Conservation (phyloP, 1,139 yeast genomes). For the Saccharomycopsis hybrid region DNA sequence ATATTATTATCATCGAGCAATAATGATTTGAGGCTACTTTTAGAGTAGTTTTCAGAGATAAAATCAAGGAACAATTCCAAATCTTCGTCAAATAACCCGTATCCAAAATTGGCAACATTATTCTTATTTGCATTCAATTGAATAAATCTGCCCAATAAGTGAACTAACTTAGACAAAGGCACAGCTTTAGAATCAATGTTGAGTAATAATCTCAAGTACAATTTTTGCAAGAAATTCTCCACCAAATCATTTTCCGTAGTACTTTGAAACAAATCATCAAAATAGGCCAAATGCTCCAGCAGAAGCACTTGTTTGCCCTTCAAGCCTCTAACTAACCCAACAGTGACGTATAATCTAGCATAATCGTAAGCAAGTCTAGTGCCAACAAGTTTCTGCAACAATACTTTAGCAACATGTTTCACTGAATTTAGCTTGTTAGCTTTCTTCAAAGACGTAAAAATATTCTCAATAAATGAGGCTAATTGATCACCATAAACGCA, state of each 20-base stretch:
- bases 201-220: constrained; percentile 41
- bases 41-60: constrained; percentile 23
- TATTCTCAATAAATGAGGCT: constrained; percentile 39
- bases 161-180: constrained; percentile 28
- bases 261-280: constrained; percentile 35
- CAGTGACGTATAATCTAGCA: constrained; percentile 54
- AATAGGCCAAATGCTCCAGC: too few species aligned
- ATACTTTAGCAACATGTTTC: constrained; percentile 5
- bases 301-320: constrained; percentile 25
- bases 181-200: constrained; percentile 27
- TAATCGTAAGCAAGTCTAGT: constrained; percentile 60
- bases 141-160: constrained; percentile 35
- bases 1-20: not conserved
- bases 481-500: constrained; percentile 60
- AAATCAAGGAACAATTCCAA: constrained; percentile 30
- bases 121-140: constrained; percentile 31
- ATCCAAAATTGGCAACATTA: constrained; percentile 24
- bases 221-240: constrained; percentile 44
- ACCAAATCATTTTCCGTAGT: constrained; percentile 56
- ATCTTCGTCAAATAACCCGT: constrained; percentile 33
- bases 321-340: constrained; percentile 44
- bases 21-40: constrained; percentile 1
- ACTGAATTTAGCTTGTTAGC: constrained; percentile 27
- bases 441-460: constrained; percentile 35
- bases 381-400: constrained; percentile 42